A percentile compares a stretch with the other conserved stretches of the same genome.
These are phyloP conservation scores for Sparassis latifolia DNA, from an alignment of 1,284 basidiomycete genomes.

Conservation along the genomic window DNA sequence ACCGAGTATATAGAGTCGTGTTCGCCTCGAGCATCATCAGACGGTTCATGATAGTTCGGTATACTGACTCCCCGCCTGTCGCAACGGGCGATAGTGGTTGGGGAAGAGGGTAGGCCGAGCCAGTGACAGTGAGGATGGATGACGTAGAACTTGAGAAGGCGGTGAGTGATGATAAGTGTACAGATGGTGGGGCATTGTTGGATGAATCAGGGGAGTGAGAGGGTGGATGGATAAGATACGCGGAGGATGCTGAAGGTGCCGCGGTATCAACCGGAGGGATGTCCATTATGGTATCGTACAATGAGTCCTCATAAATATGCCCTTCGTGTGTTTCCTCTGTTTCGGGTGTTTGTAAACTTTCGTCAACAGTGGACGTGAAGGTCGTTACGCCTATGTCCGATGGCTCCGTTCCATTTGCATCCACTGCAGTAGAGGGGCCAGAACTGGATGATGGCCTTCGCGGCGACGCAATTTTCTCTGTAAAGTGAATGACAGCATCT, in stretches of 20 bases:
- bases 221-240: constrained; percentile 3
- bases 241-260: constrained; percentile 2
- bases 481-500: too few relatives aligned
- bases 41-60: constrained; percentile 93
- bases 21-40: constrained; percentile 84
- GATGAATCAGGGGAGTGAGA: constrained; percentile 10
- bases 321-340: too few relatives aligned
- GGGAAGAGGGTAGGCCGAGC: constrained; percentile 6
- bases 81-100: constrained; percentile 19
- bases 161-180: constrained; percentile 3
- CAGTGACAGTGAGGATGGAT: constrained; percentile 5
- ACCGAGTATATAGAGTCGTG: constrained; percentile 80
- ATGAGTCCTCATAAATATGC: too few relatives aligned
- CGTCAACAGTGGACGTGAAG: too few relatives aligned
- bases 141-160: constrained; percentile 5
- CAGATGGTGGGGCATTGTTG: too few relatives aligned
- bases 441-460: too few relatives aligned
- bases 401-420: too few relatives aligned
- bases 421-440: too few relatives aligned
- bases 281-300: too few relatives aligned
- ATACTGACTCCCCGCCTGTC: constrained; percentile 87
- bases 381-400: too few relatives aligned
- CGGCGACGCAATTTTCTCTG: too few relatives aligned
- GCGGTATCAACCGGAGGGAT: not conserved
- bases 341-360: too few relatives aligned